Conservation (phyloP, 352 stramenopile species). For the Globisporangium emineosum region DNA sequence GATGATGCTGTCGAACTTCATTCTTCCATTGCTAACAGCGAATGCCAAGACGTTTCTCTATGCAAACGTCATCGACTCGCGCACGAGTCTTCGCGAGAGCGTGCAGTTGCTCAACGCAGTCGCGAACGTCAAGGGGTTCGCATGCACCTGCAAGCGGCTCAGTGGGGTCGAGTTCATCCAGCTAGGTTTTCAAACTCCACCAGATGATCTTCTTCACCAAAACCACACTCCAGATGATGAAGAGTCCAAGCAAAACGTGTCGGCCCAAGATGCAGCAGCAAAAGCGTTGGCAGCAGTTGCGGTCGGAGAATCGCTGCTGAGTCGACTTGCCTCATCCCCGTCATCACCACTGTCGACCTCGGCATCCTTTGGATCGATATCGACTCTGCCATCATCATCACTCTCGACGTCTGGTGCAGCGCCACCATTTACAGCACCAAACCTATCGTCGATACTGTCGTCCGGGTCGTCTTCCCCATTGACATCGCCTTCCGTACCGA, state of each 20-base stretch:
- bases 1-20: conserved; percentile 57
- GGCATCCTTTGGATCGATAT: background rate
- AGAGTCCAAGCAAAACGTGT: background rate
- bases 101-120: conserved; percentile 64
- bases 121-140: conserved; percentile 52
- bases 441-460: conserved; percentile 13
- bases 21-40: conserved; percentile 51
- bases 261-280: conserved; percentile 4
- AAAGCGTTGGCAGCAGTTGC: conserved; percentile 28
- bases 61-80: conserved; percentile 67
- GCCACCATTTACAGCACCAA: background rate
- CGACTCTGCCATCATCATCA: background rate
- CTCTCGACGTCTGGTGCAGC: background rate
- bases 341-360: conserved; percentile 9
- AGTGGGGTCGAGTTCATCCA: conserved; percentile 42
- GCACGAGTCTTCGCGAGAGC: conserved; percentile 55
- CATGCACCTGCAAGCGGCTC: conserved; percentile 53
- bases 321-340: conserved; percentile 21
- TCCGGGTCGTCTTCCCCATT: background rate
- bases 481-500: background rate
- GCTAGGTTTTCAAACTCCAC: conserved; percentile 40
- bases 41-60: conserved; percentile 69
- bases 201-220: conserved; percentile 17
- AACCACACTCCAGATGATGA: conserved; percentile 8
- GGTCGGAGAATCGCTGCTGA: conserved; percentile 35